Percentiles rank a stretch among this genome's conserved stretches.
Evolutionary conservation across 352 stramenopile genomes (phyloP).

Genomic region (Phytophthora fragariae): DNA sequence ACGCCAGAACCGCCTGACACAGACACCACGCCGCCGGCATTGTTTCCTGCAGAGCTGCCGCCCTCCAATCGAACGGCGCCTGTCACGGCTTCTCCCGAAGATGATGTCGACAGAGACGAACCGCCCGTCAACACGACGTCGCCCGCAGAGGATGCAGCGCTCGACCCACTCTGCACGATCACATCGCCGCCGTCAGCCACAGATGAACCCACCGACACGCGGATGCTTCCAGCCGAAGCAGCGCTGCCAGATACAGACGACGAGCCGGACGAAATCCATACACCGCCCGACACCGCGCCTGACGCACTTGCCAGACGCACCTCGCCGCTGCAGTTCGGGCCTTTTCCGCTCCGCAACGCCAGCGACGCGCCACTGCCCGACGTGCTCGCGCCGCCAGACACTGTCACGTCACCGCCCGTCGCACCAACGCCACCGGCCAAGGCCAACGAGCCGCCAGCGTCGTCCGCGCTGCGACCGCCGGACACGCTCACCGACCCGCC

Average conservation of each 20-base stretch:
- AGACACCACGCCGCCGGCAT: conserved; percentile 9
- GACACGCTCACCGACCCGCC: conserved; percentile 21
- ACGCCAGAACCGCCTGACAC: conserved; percentile 19
- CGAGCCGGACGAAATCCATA: conserved; percentile 30
- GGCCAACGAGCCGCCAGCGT: conserved; percentile 12
- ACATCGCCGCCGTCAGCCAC: conserved; percentile 22
- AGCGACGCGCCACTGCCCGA: conserved; percentile 19
- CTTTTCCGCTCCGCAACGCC: conserved; percentile 31
- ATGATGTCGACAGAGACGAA: conserved; percentile 13
- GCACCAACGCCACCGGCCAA: conserved; percentile 27
- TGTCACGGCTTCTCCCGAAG: conserved; percentile 13
- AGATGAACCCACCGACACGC: conserved; percentile 26
- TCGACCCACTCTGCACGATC: conserved; percentile 16
- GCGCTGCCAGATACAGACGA: conserved; percentile 7
- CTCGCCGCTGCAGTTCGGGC: conserved; percentile 23
- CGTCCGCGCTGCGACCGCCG: conserved; percentile 15
- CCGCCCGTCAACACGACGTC: conserved; percentile 28
- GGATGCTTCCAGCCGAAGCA: conserved; percentile 13
- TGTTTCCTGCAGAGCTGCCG: conserved; percentile 25
- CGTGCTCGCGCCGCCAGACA: conserved; percentile 29
- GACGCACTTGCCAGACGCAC: conserved; percentile 27
- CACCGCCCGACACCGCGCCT: conserved; percentile 20
- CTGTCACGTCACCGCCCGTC: conserved; percentile 21
- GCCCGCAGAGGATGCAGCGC: conserved; percentile 16
- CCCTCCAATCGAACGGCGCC: conserved; percentile 23